phyloP scores from a whole-genome alignment of 2,329 filamentous ascomycete genomes.

The Helicocarpus griseus region DNA sequence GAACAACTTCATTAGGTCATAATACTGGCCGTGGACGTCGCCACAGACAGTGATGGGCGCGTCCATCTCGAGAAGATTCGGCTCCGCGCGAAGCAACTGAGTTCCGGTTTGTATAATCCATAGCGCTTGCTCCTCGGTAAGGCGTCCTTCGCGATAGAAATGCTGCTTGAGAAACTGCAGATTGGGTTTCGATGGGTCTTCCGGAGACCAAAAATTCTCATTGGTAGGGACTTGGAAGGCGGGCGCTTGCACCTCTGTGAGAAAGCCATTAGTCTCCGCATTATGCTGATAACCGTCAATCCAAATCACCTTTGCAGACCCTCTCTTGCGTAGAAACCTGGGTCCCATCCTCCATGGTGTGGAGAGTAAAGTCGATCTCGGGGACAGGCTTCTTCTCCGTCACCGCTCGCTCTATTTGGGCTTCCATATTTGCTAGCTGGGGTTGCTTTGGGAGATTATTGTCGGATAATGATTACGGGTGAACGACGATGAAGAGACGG shows the following conservation, averaged over 20 bases:
- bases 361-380: constrained; percentile 96
- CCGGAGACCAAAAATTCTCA: constrained; percentile 86
- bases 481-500: background rate
- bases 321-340: constrained; percentile 93
- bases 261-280: constrained; percentile 3
- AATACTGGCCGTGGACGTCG: constrained; percentile 98
- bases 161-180: constrained; percentile 95
- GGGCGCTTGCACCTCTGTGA: constrained; percentile 86
- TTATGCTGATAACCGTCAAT: background rate
- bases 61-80: constrained; percentile 97
- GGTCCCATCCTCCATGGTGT: constrained; percentile 94
- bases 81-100: constrained; percentile 78
- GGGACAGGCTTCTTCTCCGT: constrained; percentile 90
- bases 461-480: background rate
- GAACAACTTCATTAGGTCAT: constrained; percentile 98
- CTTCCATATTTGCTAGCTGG: constrained; percentile 29
- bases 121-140: constrained; percentile 94
- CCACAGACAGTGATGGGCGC: constrained; percentile 97
- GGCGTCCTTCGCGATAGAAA: constrained; percentile 91
- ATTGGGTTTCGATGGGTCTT: constrained; percentile 79
- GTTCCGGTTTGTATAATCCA: constrained; percentile 88
- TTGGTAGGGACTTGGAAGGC: constrained; percentile 87
- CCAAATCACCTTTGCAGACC: constrained; percentile 80
- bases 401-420: constrained; percentile 69
- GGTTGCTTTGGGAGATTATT: background rate